Percentiles rank a stretch among this genome's conserved stretches.
Conservation (phyloP, 768 basidiomycete species). For the Suillus occidentalis region DNA sequence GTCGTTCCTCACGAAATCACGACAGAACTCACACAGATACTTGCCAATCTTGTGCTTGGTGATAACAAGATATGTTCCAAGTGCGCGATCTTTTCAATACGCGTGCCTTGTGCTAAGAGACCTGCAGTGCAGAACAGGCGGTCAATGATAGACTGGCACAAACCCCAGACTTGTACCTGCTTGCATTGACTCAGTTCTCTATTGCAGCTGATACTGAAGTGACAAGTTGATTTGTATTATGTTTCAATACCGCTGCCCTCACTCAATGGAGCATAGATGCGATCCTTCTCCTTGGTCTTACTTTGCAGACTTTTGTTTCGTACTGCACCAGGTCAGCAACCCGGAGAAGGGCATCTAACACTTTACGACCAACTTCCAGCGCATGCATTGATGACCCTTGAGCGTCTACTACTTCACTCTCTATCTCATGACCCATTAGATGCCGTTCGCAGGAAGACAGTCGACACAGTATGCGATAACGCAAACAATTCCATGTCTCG, state of each 20-base stretch:
- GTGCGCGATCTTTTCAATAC: constrained; percentile 33
- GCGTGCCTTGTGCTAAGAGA: constrained; percentile 11
- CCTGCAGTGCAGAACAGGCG: constrained; percentile 68
- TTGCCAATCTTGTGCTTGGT: constrained; percentile 80
- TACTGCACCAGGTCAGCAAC: constrained; percentile 39
- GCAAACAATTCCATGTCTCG: constrained; percentile 73
- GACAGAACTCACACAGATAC: constrained; percentile 76
- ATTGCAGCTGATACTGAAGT: constrained; percentile 77
- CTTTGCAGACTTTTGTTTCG: constrained; percentile 79
- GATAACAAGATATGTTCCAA: constrained; percentile 80
- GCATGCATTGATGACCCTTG: constrained; percentile 63
- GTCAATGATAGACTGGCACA: constrained; percentile 79
- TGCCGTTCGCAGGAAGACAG: constrained; percentile 66
- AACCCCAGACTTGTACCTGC: constrained; percentile 76
- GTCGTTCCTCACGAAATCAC: constrained; percentile 63
- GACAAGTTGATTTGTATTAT: constrained; percentile 43
- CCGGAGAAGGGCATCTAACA: constrained; percentile 43
- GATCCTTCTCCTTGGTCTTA: constrained; percentile 80
- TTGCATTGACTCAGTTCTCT: constrained; percentile 78
- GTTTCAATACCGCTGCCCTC: constrained; percentile 10
- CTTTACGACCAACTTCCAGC: constrained; percentile 78
- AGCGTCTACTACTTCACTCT: constrained; percentile 70
- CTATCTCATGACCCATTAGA: constrained; percentile 59
- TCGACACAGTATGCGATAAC: constrained; percentile 75
- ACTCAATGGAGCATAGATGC: constrained; percentile 55